Conservation (phyloP, 164 flowering plant genomes). For the Nymphaea colorata region DNA sequence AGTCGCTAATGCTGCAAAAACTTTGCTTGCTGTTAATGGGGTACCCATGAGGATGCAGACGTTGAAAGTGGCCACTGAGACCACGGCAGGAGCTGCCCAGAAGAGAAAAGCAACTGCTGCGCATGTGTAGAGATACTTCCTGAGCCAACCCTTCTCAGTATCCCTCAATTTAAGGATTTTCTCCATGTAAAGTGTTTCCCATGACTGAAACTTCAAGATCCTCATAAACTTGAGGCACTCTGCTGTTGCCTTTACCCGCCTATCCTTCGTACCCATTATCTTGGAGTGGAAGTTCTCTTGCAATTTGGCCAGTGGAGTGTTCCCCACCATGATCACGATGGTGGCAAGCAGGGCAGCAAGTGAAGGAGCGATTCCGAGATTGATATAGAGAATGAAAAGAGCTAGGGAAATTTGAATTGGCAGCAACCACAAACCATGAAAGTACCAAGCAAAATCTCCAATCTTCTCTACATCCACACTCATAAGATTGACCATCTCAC, state of each 20-base stretch:
- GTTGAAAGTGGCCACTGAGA: constrained; percentile 63
- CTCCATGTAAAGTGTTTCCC: constrained; percentile 54
- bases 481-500: constrained; percentile 46
- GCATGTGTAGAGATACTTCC: constrained; percentile 56
- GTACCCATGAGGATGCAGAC: constrained; percentile 45
- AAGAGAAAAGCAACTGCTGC: constrained; percentile 69
- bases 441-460: constrained; percentile 57
- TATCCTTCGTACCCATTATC: constrained; percentile 79
- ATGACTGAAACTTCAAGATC: constrained; percentile 68
- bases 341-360: constrained; percentile 52
- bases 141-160: constrained; percentile 45
- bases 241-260: constrained; percentile 65
- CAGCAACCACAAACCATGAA: constrained; percentile 79
- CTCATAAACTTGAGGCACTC: constrained; percentile 76
- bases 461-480: constrained; percentile 74
- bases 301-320: constrained; percentile 60
- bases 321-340: constrained; percentile 51
- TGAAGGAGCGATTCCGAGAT: constrained; percentile 60
- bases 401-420: constrained; percentile 70
- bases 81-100: constrained; percentile 83
- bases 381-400: constrained; percentile 43
- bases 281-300: constrained; percentile 52
- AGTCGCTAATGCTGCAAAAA: constrained; percentile 74
- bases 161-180: constrained; percentile 52
- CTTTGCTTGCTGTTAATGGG: constrained; percentile 58